Percentiles rank a stretch among this genome's conserved stretches.
Evolutionary conservation across 225 moss, liverwort and hornwort species (phyloP).

Genomic region (Thuidium tamariscinum): DNA sequence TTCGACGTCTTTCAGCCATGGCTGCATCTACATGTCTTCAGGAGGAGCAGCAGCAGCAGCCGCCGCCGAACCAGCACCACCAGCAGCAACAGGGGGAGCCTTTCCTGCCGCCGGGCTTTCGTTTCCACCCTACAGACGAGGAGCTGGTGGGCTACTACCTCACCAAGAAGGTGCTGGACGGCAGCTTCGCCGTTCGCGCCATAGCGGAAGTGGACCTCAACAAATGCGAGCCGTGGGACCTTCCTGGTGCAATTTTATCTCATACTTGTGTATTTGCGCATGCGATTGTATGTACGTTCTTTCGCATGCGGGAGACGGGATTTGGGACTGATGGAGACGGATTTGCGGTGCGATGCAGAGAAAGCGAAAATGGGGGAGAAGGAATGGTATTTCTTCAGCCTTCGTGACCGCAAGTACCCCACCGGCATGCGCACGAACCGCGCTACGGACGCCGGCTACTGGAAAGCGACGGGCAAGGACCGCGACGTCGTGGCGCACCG

Average conservation of each 20-base stretch:
- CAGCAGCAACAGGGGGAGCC: constrained; percentile 18
- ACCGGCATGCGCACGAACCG: constrained; percentile 58
- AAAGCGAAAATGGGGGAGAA: constrained; percentile 60
- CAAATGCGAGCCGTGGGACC: constrained; percentile 58
- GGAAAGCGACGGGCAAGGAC: constrained; percentile 58
- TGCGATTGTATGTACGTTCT: neutral
- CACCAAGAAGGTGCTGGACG: constrained; percentile 35
- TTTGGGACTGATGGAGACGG: neutral
- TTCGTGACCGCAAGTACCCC: constrained; percentile 53
- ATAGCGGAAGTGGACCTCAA: constrained; percentile 54
- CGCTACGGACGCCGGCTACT: constrained; percentile 49
- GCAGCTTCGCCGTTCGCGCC: constrained; percentile 34
- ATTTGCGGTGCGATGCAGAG: constrained; percentile 4
- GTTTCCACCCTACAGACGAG: constrained; percentile 52
- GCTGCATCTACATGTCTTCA: constrained; percentile 18
- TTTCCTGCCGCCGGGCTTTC: constrained; percentile 42
- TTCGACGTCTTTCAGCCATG: neutral
- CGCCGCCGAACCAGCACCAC: neutral
- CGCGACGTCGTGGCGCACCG: constrained; percentile 43
- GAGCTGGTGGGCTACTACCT: constrained; percentile 46
- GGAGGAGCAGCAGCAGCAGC: constrained; percentile 8
- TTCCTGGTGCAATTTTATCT: constrained; percentile 23
- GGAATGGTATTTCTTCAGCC: constrained; percentile 60
- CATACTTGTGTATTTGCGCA: neutral
- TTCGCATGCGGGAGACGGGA: neutral